Evolutionary conservation across 2,329 filamentous ascomycete species (phyloP), one percentile per base, ranked within the genome.

Genomic region (Orbilia javanica): DNA sequence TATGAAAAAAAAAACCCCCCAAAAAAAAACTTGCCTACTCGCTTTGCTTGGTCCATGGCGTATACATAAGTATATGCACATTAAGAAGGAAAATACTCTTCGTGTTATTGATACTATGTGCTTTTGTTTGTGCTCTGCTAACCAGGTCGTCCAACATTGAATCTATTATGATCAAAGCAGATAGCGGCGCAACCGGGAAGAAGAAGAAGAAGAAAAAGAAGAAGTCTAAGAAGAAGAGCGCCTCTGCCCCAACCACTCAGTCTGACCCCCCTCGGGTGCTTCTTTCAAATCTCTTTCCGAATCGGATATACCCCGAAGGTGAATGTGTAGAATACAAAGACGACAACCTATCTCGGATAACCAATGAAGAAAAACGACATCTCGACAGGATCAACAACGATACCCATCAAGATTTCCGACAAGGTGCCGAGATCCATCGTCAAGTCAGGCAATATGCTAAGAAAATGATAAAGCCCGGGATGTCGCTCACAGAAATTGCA

Each of bases 401-500:
- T 80, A 94, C 93, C 85, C 85, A 96, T 65, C 87, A 88, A 78
- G 93, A 96, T 82, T 96, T 94, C 84, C 90, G 93, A 79, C 89
- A 94, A 82, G 93, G 90, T 55, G 92, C 93, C n/a, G 93, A 96
- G 85, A 89, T 93, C n/a, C 93, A 97, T 84, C 90, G 93, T 71
- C 92, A 96, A 83, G 93, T 96, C 72, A 90, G 93, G 63, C 90
- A 93, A 84, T 94, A 92, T 88, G 93, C 92, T 2, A 90, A 93
- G 84, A 90, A 91, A 83, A 90, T 88, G 82, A 92, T 96, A 83
- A 92, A 92, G 86, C 93, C 93, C 0, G 93, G 93, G 57, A 90
- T 93, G 87, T 89, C 88, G 5, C 85, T 97, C 83, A 93, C 91
- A 1, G 90, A 94, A 84, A 95, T 96, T 80, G 92, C 93, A 7